phyloP scores from a whole-genome alignment of 225 moss, liverwort and hornwort species.

The Neckera pumila region DNA sequence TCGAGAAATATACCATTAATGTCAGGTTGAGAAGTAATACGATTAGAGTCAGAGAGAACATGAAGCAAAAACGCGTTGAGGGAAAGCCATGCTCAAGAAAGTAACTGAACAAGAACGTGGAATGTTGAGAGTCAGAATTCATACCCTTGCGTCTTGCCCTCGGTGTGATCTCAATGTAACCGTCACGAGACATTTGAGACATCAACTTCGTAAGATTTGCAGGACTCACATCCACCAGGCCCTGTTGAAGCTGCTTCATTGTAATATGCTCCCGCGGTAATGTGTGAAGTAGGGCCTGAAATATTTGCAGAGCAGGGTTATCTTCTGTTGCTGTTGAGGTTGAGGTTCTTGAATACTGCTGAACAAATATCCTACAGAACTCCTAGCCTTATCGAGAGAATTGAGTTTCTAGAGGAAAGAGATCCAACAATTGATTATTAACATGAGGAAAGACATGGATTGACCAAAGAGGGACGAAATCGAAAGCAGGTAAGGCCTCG shows the following conservation, averaged over 20 bases:
- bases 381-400: neutral
- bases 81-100: neutral
- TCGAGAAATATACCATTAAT: neutral
- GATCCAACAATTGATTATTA: neutral
- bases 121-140: neutral
- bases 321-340: neutral
- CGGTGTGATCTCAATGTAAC: conserved; percentile 1
- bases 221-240: neutral
- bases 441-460: neutral
- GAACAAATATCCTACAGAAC: neutral
- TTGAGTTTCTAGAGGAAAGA: neutral
- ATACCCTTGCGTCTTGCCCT: neutral
- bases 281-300: conserved; percentile 27
- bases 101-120: neutral
- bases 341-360: neutral
- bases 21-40: neutral
- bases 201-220: neutral
- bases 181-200: conserved; percentile 7
- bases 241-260: neutral
- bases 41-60: neutral
- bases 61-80: neutral
- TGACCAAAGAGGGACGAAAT: neutral
- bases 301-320: neutral
- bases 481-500: neutral
- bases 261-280: neutral